Base-by-base conservation (phyloP, 345 rosid genomes). In the Streptanthus diversifolius region DNA sequence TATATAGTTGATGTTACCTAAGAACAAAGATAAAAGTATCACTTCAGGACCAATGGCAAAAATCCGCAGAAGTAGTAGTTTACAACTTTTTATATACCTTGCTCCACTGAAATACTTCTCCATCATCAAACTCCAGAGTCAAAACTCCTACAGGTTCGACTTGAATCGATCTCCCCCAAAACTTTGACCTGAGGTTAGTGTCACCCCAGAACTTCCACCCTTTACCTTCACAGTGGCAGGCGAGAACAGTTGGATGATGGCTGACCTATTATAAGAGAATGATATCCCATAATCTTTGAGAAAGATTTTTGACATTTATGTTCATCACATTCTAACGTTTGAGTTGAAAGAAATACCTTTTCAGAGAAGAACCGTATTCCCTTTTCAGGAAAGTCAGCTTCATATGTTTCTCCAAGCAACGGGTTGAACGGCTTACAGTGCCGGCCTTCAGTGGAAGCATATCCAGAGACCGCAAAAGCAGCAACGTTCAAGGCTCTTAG, bases 151-250 rank as follows among this genome's bases (percentile, higher is more conserved):
- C 91, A 60, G 99, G 99, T 56, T 95, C 93, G n/a, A 95, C 90
- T 86, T 90, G 97, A 82, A 95, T 92, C 1, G 99, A 95, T 71
- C 88, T 87, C 22, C 99, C 99, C 99, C 99, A 92, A 77, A 95
- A 92, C 83, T 92, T 95, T 65, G 97, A 79, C 37, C 86, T 85
- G 72, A 95, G 84, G 81, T 92, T 92, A 80, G 97, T 87, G 73
- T 95, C 99, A 35, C 88, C 98, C 95, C 92, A 95, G 77, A 95
- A 90, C 81, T 83, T 95, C 99, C 99, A 95, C 32, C 99, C 99
- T 79, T 82, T 87, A 64, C 99, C 99, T 85, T 95, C 91, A 79
- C 96, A 88, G 60, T 95, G 97, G 87, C 97, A 92, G 72, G 97
- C 98, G 78, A 95, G 82, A 70, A 95, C 79, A 49, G 99, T 91